These are phyloP conservation scores for Panaeolus cyanescens DNA, from an alignment of 768 basidiomycete genomes.

Conservation along the genomic window DNA sequence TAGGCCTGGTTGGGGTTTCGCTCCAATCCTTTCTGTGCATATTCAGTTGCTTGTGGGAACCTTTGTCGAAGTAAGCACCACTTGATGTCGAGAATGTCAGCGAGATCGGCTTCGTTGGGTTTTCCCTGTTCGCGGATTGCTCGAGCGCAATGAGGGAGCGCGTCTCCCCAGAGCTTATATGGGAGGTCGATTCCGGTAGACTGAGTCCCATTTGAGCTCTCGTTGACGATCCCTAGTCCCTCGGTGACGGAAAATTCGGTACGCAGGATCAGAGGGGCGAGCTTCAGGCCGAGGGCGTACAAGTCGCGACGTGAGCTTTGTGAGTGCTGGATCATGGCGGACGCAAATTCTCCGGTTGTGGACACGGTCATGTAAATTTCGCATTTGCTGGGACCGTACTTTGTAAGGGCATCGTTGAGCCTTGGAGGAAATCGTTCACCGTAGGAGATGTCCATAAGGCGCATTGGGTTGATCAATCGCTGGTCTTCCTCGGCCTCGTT, in stretches of 20 bases:
- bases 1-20: constrained; percentile 63
- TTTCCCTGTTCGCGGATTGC: constrained; percentile 50
- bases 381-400: constrained; percentile 48
- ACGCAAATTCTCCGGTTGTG: constrained; percentile 45
- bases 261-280: constrained; percentile 50
- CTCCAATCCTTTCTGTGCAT: constrained; percentile 48
- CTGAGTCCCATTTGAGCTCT: constrained; percentile 40
- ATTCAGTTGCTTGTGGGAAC: constrained; percentile 46
- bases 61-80: constrained; percentile 50
- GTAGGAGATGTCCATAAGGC: too few relatives aligned
- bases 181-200: constrained; percentile 52
- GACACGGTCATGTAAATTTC: constrained; percentile 48
- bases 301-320: constrained; percentile 53
- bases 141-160: constrained; percentile 61
- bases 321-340: constrained; percentile 51
- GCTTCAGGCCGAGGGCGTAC: constrained; percentile 48
- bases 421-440: constrained; percentile 42
- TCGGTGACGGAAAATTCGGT: constrained; percentile 65
- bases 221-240: constrained; percentile 52
- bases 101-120: constrained; percentile 47
- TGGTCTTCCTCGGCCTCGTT: constrained; percentile 45
- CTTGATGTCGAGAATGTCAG: constrained; percentile 70
- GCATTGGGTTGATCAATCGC: constrained; percentile 52
- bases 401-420: constrained; percentile 44
- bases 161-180: constrained; percentile 59